phyloP scores from a whole-genome alignment of 2,329 filamentous ascomycete genomes.

The Lasiodiplodia sp. region DNA sequence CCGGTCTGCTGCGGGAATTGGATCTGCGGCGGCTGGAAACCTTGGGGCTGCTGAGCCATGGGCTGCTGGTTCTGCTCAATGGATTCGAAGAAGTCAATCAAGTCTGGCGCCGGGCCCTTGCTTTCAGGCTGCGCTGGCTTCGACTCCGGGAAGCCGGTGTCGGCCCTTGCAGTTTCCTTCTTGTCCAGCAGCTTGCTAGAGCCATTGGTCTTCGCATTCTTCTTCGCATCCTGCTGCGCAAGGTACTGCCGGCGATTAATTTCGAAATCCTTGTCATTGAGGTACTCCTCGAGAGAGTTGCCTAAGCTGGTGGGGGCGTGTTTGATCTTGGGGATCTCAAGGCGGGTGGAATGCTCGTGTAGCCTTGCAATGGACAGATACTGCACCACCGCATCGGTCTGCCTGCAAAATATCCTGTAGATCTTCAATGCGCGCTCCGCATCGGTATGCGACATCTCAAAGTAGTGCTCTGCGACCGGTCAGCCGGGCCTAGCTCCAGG shows the following conservation, averaged over 20 bases:
- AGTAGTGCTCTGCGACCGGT: conserved; percentile 78
- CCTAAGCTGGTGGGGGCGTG: conserved; percentile 93
- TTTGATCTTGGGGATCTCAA: conserved; percentile 96
- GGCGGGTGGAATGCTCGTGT: conserved; percentile 88
- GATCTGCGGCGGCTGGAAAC: conserved; percentile 39
- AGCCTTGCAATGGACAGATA: conserved; percentile 87
- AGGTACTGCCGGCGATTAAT: conserved; percentile 90
- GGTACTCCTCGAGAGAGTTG: conserved; percentile 89
- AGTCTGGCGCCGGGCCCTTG: conserved; percentile 75
- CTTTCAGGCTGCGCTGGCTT: conserved; percentile 46
- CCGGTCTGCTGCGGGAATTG: conserved; percentile 37
- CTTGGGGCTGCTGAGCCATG: conserved; percentile 45
- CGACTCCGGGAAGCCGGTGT: conserved; percentile 34
- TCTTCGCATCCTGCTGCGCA: conserved; percentile 80
- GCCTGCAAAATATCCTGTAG: conserved; percentile 88
- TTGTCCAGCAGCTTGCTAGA: conserved; percentile 48
- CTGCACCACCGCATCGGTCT: conserved; percentile 91
- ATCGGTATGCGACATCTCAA: conserved; percentile 95
- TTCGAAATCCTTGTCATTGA: conserved; percentile 95
- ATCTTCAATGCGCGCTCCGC: conserved; percentile 90
- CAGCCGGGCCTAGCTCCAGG: conserved; percentile 31
- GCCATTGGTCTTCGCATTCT: conserved; percentile 53
- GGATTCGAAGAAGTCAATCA: conserved; percentile 91
- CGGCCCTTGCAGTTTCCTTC: conserved; percentile 35
- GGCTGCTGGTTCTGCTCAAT: conserved; percentile 88